Conservation (phyloP, 1,139 yeast genomes). For the Lodderomyces metapsilosis region DNA sequence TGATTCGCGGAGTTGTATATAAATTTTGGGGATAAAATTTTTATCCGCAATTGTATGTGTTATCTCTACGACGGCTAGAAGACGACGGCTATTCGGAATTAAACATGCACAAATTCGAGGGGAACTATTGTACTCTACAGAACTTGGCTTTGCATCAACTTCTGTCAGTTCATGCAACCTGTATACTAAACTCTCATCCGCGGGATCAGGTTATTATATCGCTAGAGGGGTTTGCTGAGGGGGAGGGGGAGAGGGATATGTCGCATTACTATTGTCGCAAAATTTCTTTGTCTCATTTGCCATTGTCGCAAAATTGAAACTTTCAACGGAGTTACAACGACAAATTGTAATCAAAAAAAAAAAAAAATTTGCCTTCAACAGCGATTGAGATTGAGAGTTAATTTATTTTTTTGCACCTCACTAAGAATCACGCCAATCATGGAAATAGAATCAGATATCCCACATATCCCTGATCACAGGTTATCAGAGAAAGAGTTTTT, state of each 20-base stretch:
- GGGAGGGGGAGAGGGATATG: no score
- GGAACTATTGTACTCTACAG: no score
- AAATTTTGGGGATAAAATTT: not conserved
- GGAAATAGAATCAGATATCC: conserved; percentile 48
- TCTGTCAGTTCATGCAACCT: not conserved
- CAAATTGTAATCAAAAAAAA: not conserved
- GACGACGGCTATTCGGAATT: conserved; percentile 1
- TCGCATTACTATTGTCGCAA: no score
- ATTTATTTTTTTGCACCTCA: not conserved
- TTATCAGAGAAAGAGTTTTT: conserved; percentile 78
- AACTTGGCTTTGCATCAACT: not conserved
- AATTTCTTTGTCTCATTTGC: no score
- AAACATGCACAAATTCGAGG: not conserved
- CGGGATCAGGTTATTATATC: no score
- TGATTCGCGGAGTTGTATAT: not conserved
- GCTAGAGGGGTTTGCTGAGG: no score
- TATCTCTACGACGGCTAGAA: no score
- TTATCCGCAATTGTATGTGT: conserved; percentile 1
- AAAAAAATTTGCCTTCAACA: not conserved
- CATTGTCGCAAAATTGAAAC: no score
- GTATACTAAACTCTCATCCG: no score
- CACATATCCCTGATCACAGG: conserved; percentile 73
- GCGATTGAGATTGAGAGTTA: no score
- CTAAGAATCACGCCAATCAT: conserved; percentile 18
- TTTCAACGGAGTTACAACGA: no score